These are phyloP conservation scores for Phytophthora foliorum DNA, from an alignment of 352 stramenopile species.

Conservation along the genomic window DNA sequence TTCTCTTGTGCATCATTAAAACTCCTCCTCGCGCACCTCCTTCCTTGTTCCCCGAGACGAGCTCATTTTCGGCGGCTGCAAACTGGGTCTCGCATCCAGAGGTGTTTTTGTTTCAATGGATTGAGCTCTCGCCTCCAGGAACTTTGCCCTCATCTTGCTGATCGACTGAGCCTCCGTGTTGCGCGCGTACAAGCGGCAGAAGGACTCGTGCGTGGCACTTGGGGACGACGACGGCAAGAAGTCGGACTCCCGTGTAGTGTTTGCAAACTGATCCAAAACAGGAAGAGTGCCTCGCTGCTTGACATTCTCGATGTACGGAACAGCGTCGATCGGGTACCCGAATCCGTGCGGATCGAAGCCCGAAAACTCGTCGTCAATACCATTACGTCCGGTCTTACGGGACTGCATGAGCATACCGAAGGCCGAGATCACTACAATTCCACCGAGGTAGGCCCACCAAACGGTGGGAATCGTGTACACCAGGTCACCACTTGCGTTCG, in stretches of 20 bases:
- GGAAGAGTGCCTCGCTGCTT: slow-evolving; percentile 20
- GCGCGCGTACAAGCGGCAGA: slow-evolving; percentile 40
- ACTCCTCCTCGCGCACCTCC: slow-evolving; percentile 18
- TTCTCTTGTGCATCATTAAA: no score
- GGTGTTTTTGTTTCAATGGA: slow-evolving; percentile 22
- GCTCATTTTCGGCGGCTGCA: slow-evolving; percentile 9
- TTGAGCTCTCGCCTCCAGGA: slow-evolving; percentile 29
- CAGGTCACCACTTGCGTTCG: slow-evolving; percentile 31
- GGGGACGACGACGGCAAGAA: slow-evolving; percentile 25
- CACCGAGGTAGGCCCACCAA: slow-evolving; percentile 53
- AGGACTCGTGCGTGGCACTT: slow-evolving; percentile 28
- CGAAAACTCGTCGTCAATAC: slow-evolving; percentile 31
- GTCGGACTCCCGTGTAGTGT: slow-evolving; percentile 27
- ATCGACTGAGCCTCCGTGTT: slow-evolving; percentile 38
- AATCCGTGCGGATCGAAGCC: slow-evolving; percentile 26
- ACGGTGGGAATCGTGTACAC: slow-evolving; percentile 44
- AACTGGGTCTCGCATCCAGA: slow-evolving; percentile 16
- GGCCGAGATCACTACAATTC: slow-evolving; percentile 41
- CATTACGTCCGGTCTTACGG: slow-evolving; percentile 28
- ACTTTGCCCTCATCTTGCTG: slow-evolving; percentile 28
- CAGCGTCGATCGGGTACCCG: slow-evolving; percentile 29
- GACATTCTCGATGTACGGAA: slow-evolving; percentile 33
- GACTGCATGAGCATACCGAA: slow-evolving; percentile 51
- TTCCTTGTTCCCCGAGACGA: slow-evolving; percentile 7
- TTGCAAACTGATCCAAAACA: slow-evolving; percentile 20